Conservation (phyloP, 495 filamentous ascomycete species). For the Bathelium albidoporum region DNA sequence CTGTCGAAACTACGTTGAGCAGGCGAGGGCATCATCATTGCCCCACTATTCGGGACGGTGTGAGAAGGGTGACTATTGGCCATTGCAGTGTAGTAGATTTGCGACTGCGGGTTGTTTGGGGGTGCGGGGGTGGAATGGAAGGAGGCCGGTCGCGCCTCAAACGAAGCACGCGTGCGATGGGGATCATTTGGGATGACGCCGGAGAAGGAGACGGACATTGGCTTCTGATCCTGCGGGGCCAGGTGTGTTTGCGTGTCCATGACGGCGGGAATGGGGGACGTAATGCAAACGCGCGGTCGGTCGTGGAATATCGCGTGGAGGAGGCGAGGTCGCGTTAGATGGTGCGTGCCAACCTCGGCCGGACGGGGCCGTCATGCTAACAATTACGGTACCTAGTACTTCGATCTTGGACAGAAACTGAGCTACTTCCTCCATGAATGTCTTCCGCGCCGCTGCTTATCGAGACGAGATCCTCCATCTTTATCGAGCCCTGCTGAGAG, state of each 20-base stretch:
- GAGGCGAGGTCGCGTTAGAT: neutral
- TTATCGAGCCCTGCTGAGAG: slow-evolving; percentile 69
- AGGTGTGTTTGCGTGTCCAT: slow-evolving; percentile 2
- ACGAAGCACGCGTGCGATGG: neutral
- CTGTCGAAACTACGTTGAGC: slow-evolving; percentile 1
- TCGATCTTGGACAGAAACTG: too few relatives aligned
- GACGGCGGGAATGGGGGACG: neutral
- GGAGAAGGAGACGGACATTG: neutral
- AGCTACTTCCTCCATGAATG: too few relatives aligned
- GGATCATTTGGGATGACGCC: neutral
- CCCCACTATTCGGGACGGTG: neutral
- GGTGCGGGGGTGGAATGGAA: slow-evolving; percentile 6
- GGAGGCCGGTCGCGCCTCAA: neutral
- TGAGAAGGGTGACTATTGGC: neutral
- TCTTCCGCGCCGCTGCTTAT: neutral
- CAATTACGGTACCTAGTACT: too few relatives aligned
- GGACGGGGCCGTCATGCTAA: neutral
- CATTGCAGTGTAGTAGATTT: slow-evolving; percentile 1
- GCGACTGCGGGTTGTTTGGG: neutral
- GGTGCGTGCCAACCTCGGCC: slow-evolving; percentile 3
- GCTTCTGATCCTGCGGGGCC: neutral
- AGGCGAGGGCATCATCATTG: slow-evolving; percentile 1
- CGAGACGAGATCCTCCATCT: slow-evolving; percentile 37
- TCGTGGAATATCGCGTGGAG: neutral
- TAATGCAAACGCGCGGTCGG: neutral